phyloP scores from a whole-genome alignment of 768 basidiomycete species.

The Phylloporus scabripes region DNA sequence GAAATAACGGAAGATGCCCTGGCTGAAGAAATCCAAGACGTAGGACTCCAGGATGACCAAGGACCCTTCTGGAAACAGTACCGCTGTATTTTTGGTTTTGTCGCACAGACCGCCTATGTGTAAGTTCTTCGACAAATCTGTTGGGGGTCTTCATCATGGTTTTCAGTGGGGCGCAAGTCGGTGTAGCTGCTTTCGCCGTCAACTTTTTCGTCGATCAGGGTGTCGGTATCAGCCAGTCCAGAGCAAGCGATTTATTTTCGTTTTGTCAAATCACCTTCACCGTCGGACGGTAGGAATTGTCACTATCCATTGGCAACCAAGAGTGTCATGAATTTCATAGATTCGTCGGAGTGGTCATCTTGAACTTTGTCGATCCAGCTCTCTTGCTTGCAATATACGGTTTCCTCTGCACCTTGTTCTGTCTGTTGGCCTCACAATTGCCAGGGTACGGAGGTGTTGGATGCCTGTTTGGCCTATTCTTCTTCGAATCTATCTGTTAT shows the following conservation, averaged over 20 bases:
- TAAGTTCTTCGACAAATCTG: slow-evolving; percentile 29
- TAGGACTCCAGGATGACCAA: slow-evolving; percentile 36
- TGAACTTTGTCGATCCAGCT: slow-evolving; percentile 63
- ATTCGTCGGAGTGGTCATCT: slow-evolving; percentile 55
- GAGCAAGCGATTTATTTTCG: slow-evolving; percentile 62
- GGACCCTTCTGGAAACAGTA: slow-evolving; percentile 67
- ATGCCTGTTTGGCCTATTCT: slow-evolving; percentile 61
- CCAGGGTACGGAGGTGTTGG: slow-evolving; percentile 51
- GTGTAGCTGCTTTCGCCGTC: slow-evolving; percentile 60
- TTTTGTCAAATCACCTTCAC: slow-evolving; percentile 70
- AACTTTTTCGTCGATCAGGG: slow-evolving; percentile 66
- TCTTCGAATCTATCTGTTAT: slow-evolving; percentile 74
- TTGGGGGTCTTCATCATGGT: neutral
- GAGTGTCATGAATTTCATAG: slow-evolving; percentile 29
- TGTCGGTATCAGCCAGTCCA: slow-evolving; percentile 44
- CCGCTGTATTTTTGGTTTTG: slow-evolving; percentile 64
- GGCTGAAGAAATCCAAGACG: slow-evolving; percentile 41
- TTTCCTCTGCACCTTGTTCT: slow-evolving; percentile 46
- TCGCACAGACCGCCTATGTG: slow-evolving; percentile 66
- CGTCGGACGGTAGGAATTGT: slow-evolving; percentile 42
- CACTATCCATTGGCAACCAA: neutral
- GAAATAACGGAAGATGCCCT: slow-evolving; percentile 69
- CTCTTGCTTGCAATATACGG: slow-evolving; percentile 53
- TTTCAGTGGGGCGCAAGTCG: slow-evolving; percentile 58
- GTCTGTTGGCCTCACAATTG: slow-evolving; percentile 45